Percentiles rank a stretch among this genome's conserved stretches.
Evolutionary conservation across 257 asterid species (phyloP).

Genomic region (Solanum boliviense): DNA sequence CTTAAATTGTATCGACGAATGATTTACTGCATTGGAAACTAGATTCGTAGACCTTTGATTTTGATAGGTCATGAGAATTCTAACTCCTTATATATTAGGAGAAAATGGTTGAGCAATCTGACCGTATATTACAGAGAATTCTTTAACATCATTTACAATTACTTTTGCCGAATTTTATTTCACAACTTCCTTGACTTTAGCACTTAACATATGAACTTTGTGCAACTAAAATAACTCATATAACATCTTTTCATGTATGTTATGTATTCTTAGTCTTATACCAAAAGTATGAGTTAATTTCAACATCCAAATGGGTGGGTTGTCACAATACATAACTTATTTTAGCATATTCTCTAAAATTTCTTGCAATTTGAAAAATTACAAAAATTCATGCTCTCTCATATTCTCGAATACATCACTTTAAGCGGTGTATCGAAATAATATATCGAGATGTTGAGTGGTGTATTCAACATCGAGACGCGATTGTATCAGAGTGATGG

Average conservation of each 20-base stretch:
- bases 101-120: not conserved
- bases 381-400: too few species aligned
- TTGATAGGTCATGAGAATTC: not conserved
- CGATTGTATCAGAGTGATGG: too few species aligned
- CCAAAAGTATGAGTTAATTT: not conserved
- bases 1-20: not conserved
- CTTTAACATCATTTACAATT: not conserved
- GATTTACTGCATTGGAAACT: not conserved
- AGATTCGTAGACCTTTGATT: not conserved
- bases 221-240: not conserved
- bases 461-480: too few species aligned
- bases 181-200: not conserved
- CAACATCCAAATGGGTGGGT: not conserved
- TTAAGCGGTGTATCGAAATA: too few species aligned
- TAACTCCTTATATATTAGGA: not conserved
- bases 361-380: too few species aligned
- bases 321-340: not conserved
- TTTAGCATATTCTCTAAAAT: too few species aligned
- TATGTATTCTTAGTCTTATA: not conserved
- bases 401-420: too few species aligned
- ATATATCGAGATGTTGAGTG: too few species aligned
- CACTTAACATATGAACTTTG: not conserved
- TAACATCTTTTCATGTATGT: not conserved
- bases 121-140: not conserved
- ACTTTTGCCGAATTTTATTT: not conserved